Evolutionary conservation across 2,329 filamentous ascomycete genomes (phyloP), one percentile per base, ranked within the genome.

Genomic region (Fusarium camptoceras): DNA sequence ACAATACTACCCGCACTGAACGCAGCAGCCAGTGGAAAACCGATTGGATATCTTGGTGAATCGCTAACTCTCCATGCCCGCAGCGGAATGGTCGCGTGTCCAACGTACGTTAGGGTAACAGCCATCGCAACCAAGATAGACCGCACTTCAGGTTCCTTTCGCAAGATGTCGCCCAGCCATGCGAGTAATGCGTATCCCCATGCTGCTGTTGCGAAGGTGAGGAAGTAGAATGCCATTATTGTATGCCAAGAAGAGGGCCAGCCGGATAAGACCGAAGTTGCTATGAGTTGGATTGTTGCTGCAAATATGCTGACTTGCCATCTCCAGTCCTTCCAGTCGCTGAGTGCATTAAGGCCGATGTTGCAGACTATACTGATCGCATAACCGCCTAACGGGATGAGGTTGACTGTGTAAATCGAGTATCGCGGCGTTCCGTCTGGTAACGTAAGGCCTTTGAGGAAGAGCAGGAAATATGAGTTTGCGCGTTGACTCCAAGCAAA

Each of bases 291-390:
- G 8, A 81, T 47, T 10, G 81, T 76, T 1, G 81, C 85, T 2
- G 83, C 84, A 49, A 85, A 82, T 10, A 88, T 74, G 43, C 86
- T 83, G 1, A 87, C 80, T 2, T 86, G 87, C 85, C 85, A 87
- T 14, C 87, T 79, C 25, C 78, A 75, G 4, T 47, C 59, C 9
- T 79, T 30, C 86, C 85, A 54, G 85, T 76, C 8, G 80, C 82
- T 76, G 84, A 88, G 14, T 81, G 88, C 20, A 79, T 82, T 86
- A 82, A 89, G 18, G 81, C 87, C 68, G 83, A 88, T 20, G 79
- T 76, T 89, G 10, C 82, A 83, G 7, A 88, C 79, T 2, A 88
- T 71, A 30, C 78, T 77, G 8, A 78, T 68, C 6, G 70, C 78
- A 24, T 78, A 81, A 3, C 77, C 82, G 0, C 80, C 80, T 0